Evolutionary conservation across 345 rosid species (phyloP), one percentile per base, ranked within the genome.

Genomic region (Mangifera indica): DNA sequence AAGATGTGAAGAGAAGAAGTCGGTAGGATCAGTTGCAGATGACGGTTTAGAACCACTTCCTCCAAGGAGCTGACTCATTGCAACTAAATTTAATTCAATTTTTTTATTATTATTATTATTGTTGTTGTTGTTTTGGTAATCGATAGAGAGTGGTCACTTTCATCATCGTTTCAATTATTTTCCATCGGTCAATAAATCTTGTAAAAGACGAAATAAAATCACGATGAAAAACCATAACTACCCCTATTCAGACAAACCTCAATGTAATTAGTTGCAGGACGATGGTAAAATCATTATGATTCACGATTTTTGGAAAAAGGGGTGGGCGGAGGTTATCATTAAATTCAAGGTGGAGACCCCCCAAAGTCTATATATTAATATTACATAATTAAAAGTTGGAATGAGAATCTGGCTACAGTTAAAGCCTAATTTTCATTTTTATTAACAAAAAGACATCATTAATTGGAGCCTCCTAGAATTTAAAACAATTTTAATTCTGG

Each of bases 341-440:
- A 61, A 37, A 49, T 63, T 34, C 26, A 29, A 22, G 67, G 48
- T 76, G 45, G 66, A 52, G 64, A 51, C 70, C 74, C 63, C 55
- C 0, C 49, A 32, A 48, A 71, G 60, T 70, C 67, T 60, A 53
- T 25, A 42, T 21, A 57, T 48, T 67, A 67, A 52, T 21, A 29
- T 66, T 58, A 6, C 34, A 75, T 75, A 75, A 75, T 72, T 69
- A 63, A 79, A 79, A 67, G 67, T 59, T 34, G 51, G 54, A 69
- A 78, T 73, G 73, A 75, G 79, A 72, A 79, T 79, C 79, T 71
- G 49, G 11, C 70, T 22, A 71, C 73, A 71, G 76, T 15, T 63
- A 66, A 59, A 74, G 75, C 29, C 34, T 37, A 15, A 40, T 29
- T 29, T 29, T 29, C 3, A 29, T 29, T 29, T 29, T 29, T 29